Conservation (phyloP, 2,329 filamentous ascomycete genomes). For the Pyrenophora tritici-repentis region DNA sequence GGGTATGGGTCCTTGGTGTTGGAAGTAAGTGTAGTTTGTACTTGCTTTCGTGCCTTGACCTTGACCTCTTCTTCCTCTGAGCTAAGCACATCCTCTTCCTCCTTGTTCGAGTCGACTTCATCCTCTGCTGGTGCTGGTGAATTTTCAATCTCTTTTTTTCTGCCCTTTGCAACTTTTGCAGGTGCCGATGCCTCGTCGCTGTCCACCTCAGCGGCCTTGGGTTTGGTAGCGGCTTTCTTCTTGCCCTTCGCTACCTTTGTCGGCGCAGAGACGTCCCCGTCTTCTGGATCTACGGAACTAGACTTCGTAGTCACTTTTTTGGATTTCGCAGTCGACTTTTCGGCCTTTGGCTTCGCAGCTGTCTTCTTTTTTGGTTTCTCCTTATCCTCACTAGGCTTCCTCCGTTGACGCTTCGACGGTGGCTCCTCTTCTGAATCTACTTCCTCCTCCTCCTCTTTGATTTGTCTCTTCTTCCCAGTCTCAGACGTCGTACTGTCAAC, state of each 20-base stretch:
- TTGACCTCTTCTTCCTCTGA: constrained; percentile 67
- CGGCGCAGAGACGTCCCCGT: constrained; percentile 22
- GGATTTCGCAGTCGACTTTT: constrained; percentile 23
- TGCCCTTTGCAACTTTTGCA: constrained; percentile 21
- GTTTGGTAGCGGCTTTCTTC: constrained; percentile 23
- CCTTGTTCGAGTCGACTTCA: constrained; percentile 31
- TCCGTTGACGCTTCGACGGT: constrained; percentile 43
- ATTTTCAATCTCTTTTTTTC: constrained; percentile 18
- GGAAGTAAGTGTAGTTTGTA: constrained; percentile 74
- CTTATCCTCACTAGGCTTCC: constrained; percentile 33
- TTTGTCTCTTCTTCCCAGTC: constrained; percentile 38
- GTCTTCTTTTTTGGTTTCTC: constrained; percentile 27
- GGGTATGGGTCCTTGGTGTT: constrained; percentile 82
- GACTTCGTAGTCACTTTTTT: constrained; percentile 24
- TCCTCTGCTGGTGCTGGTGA: constrained; percentile 30
- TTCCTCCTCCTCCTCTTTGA: constrained; percentile 37
- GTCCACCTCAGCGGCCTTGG: constrained; percentile 21
- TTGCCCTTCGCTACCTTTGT: constrained; percentile 24
- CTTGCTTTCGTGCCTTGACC: constrained; percentile 77
- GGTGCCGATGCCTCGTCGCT: constrained; percentile 25
- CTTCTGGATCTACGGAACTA: constrained; percentile 23
- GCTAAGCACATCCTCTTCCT: constrained; percentile 53
- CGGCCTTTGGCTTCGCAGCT: constrained; percentile 23
- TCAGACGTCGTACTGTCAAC: constrained; percentile 31
- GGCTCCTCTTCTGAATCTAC: constrained; percentile 45